Base-by-base conservation (phyloP, 495 filamentous ascomycete species). In the Hamigera avellanea region DNA sequence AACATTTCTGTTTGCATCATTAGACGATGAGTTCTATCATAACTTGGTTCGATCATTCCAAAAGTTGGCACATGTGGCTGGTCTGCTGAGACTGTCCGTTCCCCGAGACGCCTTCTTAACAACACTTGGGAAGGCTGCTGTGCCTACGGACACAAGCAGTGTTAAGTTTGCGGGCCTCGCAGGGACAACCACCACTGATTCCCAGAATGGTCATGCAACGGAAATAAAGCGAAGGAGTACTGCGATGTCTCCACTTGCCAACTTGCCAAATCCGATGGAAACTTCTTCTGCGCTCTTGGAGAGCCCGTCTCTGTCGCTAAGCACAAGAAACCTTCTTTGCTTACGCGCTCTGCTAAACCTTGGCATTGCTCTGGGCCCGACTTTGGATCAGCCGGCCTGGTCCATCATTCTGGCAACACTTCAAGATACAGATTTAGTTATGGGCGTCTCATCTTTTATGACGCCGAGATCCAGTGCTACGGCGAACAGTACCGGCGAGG, bases 1-100 rank as follows among this genome's bases (percentile, higher is more conserved):
- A 0, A 95, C 89, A 1, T 96, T 95, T 56, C 56, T 98, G 16
- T 87, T 87, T 53, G 86, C 93, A 14, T 76, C 86, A 0, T 59
- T 98, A 8, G 91, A 96, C 48, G 79, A 85, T n/a, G 89, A 94
- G 27, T 94, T 87, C 42, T 96, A 93, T 42, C 87, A 93, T 43
- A 78, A 77, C 16, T 70, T 98, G 2, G 87, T 98, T n/a, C 73
- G 89, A 33, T 82, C 87, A 0, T 89, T 96, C 45, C 91, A 98
- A 49, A 93, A 93, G 46, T 81, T 98, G 50, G 81, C 93, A 1
- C 91, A 98, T 52, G 91, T 95, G 6, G 86, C 91, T 14, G 91
- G 91, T 10, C 66, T 98, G 37, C 64, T 98, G 14, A 73, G 83
- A 35, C 71, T 95, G 14, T 64, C 70, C 16, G 95, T 91, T 1